A percentile compares a stretch with the other conserved stretches of the same genome.
Conservation (phyloP, 371 early-diverging fungal genomes). For the Antonospora locustae region DNA sequence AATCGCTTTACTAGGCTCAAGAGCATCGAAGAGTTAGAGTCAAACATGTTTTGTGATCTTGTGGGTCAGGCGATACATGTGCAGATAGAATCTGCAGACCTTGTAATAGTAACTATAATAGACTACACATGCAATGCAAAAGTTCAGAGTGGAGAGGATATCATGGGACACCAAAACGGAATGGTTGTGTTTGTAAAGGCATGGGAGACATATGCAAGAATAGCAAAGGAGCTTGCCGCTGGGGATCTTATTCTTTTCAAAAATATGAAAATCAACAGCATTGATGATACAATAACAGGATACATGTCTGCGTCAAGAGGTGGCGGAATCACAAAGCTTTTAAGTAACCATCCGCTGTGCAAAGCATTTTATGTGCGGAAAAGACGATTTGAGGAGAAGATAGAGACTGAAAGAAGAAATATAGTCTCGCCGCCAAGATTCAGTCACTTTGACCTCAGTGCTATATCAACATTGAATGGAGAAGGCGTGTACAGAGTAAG, state of each 20-base stretch:
- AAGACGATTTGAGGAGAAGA: background rate
- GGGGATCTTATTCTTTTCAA: slow-evolving; percentile 2
- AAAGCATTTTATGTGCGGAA: background rate
- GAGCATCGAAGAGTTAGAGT: slow-evolving; percentile 8
- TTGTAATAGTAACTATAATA: slow-evolving; percentile 8
- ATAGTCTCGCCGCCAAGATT: background rate
- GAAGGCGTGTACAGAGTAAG: slow-evolving; percentile 12
- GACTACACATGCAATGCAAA: slow-evolving; percentile 7
- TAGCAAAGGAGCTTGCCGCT: slow-evolving; percentile 1
- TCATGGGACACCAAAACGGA: background rate
- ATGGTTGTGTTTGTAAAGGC: slow-evolving; percentile 21
- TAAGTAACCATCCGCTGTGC: background rate
- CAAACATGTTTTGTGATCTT: slow-evolving; percentile 5
- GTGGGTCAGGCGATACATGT: slow-evolving; percentile 11
- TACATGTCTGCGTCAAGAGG: slow-evolving; percentile 10
- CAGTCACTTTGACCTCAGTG: background rate
- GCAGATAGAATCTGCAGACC: slow-evolving; percentile 10
- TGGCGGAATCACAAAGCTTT: slow-evolving; percentile 1
- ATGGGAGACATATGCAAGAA: slow-evolving; percentile 13
- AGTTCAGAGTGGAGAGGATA: background rate
- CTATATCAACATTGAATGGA: background rate
- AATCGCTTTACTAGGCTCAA: background rate
- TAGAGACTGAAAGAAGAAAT: background rate
- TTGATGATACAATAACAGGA: background rate
- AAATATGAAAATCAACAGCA: slow-evolving; percentile 11